Percentiles rank a stretch among this genome's conserved stretches.
Conservation (phyloP, 495 filamentous ascomycete genomes). For the Jackrogersella minutella region DNA sequence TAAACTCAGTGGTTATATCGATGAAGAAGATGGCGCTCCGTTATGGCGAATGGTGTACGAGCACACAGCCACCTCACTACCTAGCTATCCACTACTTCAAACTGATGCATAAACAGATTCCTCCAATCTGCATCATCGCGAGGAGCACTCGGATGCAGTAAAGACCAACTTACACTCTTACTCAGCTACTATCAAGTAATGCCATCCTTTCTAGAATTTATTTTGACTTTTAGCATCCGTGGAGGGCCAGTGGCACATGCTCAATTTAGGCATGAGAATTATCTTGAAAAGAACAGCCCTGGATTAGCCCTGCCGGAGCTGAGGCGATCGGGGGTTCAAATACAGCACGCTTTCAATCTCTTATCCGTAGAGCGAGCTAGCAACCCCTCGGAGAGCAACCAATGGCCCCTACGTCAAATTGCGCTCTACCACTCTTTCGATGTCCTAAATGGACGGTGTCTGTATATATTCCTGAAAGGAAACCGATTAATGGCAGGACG, state of each 20-base stretch:
- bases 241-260: constrained; percentile 22
- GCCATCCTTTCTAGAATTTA: constrained; percentile 53
- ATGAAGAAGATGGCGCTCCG: constrained; percentile 20
- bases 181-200: constrained; percentile 56
- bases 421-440: constrained; percentile 57
- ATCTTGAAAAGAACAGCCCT: constrained; percentile 47
- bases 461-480: constrained; percentile 56
- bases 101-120: constrained; percentile 39
- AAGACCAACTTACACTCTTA: constrained; percentile 47
- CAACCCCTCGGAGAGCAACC: constrained; percentile 36
- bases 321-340: constrained; percentile 50
- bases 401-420: constrained; percentile 55
- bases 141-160: constrained; percentile 39
- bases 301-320: constrained; percentile 47
- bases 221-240: constrained; percentile 48
- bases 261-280: constrained; percentile 47
- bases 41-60: constrained; percentile 22
- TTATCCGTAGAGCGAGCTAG: constrained; percentile 51
- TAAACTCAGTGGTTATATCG: not conserved
- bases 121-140: constrained; percentile 45
- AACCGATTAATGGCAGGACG: constrained; percentile 48
- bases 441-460: constrained; percentile 44
- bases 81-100: not conserved
- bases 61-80: too few species aligned
- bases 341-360: constrained; percentile 55